Conservation (phyloP, 2,329 filamentous ascomycete genomes). For the Fusarium sp. region DNA sequence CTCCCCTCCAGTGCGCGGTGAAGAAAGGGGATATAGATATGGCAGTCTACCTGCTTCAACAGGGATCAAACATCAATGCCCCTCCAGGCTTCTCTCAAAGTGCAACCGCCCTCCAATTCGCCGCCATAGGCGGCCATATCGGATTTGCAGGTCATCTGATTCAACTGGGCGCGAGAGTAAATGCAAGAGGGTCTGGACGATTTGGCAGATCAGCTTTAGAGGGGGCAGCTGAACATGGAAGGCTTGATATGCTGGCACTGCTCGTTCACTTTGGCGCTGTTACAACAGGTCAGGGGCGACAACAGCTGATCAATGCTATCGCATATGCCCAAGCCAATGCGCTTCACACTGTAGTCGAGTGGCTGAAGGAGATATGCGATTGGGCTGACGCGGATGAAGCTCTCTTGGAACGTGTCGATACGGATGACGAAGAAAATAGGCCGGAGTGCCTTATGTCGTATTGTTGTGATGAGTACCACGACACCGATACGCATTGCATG, state of each 20-base stretch:
- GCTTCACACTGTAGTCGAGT: fast-evolving
- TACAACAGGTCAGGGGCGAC: fast-evolving
- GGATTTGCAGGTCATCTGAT: fast-evolving
- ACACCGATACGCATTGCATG: fast-evolving
- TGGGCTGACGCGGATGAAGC: fast-evolving
- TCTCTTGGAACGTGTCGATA: not conserved
- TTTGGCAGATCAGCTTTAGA: fast-evolving
- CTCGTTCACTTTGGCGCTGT: fast-evolving
- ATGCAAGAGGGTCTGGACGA: fast-evolving
- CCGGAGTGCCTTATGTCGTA: fast-evolving
- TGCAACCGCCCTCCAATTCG: fast-evolving
- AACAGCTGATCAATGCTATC: not conserved
- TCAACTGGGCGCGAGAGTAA: not conserved
- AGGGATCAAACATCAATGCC: fast-evolving
- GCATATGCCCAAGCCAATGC: fast-evolving
- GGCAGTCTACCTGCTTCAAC: fast-evolving
- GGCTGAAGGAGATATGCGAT: fast-evolving
- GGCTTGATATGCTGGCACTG: not conserved
- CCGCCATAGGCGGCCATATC: fast-evolving
- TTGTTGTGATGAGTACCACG: not conserved
- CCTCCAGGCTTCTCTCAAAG: fast-evolving
- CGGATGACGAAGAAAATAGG: no score
- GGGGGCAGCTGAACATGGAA: fast-evolving
- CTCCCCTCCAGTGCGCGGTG: fast-evolving
- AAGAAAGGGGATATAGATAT: fast-evolving